Evolutionary conservation across 78 protist genomes (phyloP).

Genomic region (Planoprotostelium fungivorum): DNA sequence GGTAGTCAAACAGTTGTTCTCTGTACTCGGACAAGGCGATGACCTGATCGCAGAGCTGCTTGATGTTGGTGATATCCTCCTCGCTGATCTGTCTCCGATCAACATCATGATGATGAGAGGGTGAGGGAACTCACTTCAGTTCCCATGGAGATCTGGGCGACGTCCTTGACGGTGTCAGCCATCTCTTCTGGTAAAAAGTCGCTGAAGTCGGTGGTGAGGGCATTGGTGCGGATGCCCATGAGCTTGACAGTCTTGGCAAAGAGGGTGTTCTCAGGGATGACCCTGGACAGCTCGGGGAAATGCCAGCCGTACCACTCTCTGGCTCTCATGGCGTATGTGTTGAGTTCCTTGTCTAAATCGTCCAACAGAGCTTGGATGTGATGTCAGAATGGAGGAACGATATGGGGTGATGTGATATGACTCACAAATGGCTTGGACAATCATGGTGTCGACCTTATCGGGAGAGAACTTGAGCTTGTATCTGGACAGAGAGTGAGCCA

Average conservation of each 20-base stretch:
- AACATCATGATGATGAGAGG: not conserved
- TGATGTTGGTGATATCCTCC: conserved; percentile 80
- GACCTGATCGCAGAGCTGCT: conserved; percentile 84
- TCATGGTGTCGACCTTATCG: conserved; percentile 98
- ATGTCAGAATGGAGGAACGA: conserved; percentile 35
- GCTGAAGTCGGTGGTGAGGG: conserved; percentile 65
- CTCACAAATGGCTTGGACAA: conserved; percentile 93
- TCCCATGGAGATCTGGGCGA: conserved; percentile 7
- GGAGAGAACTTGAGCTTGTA: conserved; percentile 98
- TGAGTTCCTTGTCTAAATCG: conserved; percentile 97
- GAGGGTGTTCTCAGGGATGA: conserved; percentile 82
- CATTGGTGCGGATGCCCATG: conserved; percentile 40
- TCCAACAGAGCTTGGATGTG: conserved; percentile 66
- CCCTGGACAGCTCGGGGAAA: conserved; percentile 97
- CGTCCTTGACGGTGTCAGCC: conserved; percentile 38
- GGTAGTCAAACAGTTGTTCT: conserved; percentile 70
- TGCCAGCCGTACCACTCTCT: conserved; percentile 99
- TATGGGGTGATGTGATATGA: not conserved
- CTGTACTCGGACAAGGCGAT: conserved; percentile 86
- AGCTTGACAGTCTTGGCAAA: conserved; percentile 68
- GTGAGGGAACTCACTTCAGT: not conserved
- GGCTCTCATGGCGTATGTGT: conserved; percentile 93
- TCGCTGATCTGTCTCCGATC: conserved; percentile 57
- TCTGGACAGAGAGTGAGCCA: conserved; percentile 93
- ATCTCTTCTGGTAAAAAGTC: conserved; percentile 39